phyloP scores from a whole-genome alignment of 2,329 filamentous ascomycete genomes.

The Nothophoma quercina region DNA sequence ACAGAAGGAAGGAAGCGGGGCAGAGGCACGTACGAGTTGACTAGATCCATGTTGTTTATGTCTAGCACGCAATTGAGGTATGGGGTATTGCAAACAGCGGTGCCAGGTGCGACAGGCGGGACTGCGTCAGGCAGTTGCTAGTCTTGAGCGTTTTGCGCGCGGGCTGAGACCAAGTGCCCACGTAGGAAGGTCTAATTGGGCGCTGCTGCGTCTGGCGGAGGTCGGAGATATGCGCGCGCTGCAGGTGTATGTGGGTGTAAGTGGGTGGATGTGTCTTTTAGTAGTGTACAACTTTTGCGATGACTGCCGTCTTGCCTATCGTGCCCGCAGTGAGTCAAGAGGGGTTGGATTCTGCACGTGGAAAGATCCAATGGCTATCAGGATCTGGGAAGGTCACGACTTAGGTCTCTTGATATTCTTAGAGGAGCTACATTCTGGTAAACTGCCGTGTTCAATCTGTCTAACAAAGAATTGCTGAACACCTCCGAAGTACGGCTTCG shows the following conservation, averaged over 20 bases:
- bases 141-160: slow-evolving; percentile 27
- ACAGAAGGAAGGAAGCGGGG: slow-evolving; percentile 16
- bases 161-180: slow-evolving; percentile 33
- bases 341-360: slow-evolving; percentile 36
- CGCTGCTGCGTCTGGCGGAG: slow-evolving; percentile 17
- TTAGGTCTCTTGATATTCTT: not conserved
- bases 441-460: not conserved
- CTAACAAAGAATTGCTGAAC: slow-evolving; percentile 6
- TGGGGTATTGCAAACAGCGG: slow-evolving; percentile 25
- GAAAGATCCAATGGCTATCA: slow-evolving; percentile 30
- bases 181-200: slow-evolving; percentile 37
- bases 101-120: no score
- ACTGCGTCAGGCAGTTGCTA: slow-evolving; percentile 26
- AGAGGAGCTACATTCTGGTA: not conserved
- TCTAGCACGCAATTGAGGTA: slow-evolving; percentile 34
- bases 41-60: slow-evolving; percentile 50
- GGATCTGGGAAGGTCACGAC: not conserved
- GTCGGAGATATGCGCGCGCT: slow-evolving; percentile 22
- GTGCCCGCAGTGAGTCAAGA: slow-evolving; percentile 37
- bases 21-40: slow-evolving; percentile 49
- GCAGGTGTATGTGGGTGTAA: slow-evolving; percentile 28
- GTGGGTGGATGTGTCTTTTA: slow-evolving; percentile 42
- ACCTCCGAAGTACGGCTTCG: slow-evolving; percentile 24
- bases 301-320: slow-evolving; percentile 16
- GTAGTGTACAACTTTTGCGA: slow-evolving; percentile 37